phyloP scores from a whole-genome alignment of 257 asterid species.

The Salvia miltiorrhiza region DNA sequence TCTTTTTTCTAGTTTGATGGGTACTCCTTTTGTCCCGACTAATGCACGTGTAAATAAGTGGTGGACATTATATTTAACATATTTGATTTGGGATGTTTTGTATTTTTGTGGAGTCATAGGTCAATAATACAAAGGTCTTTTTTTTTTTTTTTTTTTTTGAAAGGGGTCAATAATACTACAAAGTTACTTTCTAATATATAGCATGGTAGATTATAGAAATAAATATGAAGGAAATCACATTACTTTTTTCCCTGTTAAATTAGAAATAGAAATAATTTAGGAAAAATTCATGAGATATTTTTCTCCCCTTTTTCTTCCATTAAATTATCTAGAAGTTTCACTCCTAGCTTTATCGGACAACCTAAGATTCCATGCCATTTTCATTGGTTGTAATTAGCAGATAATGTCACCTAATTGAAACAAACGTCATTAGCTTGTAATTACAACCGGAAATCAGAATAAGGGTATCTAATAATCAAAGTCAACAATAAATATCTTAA shows the following conservation, averaged over 20 bases:
- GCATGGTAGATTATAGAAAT: neutral
- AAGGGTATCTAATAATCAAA: slow-evolving; percentile 32
- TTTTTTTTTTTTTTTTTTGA: too few species aligned
- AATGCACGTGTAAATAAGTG: neutral
- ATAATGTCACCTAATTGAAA: slow-evolving; percentile 24
- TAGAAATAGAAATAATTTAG: neutral
- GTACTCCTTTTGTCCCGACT: too few species aligned
- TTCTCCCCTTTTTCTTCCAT: neutral
- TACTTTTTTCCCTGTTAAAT: neutral
- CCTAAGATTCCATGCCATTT: slow-evolving; percentile 24
- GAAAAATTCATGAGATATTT: neutral
- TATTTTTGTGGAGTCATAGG: too few species aligned
- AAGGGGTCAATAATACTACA: too few species aligned
- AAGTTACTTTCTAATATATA: neutral
- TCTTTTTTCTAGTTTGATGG: too few species aligned
- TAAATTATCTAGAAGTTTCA: neutral
- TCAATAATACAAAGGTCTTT: too few species aligned
- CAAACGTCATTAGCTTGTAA: slow-evolving; percentile 25
- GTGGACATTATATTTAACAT: neutral
- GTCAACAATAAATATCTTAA: slow-evolving; percentile 32
- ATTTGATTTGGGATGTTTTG: too few species aligned
- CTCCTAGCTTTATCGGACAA: neutral
- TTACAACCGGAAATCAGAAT: slow-evolving; percentile 25
- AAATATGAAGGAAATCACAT: neutral
- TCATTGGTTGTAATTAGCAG: slow-evolving; percentile 19